Evolutionary conservation across 352 stramenopile genomes (phyloP).

Genomic region (Aphanomyces invadans): DNA sequence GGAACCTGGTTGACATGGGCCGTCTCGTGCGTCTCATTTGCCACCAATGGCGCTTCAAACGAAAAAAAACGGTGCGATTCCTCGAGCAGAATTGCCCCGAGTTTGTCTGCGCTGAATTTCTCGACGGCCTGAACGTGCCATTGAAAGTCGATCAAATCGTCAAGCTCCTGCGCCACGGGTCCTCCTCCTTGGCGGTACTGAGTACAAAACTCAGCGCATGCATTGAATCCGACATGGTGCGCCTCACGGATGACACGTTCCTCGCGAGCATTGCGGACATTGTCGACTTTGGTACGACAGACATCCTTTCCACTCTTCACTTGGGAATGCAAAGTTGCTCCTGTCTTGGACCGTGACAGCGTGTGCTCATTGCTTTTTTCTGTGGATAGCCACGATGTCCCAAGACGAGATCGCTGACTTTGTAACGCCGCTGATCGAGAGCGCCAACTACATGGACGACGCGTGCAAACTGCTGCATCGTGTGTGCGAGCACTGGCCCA

Average conservation of each 20-base stretch:
- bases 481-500: conserved; percentile 56
- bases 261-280: conserved; percentile 27
- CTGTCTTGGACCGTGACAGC: too few relatives aligned
- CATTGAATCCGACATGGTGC: conserved; percentile 62
- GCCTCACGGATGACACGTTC: conserved; percentile 35
- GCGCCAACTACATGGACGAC: conserved; percentile 59
- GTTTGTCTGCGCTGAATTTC: conserved; percentile 78
- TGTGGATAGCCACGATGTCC: conserved; percentile 32
- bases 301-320: neutral
- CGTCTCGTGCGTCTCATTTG: conserved; percentile 75
- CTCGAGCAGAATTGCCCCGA: conserved; percentile 55
- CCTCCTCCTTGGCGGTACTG: conserved; percentile 42
- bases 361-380: too few relatives aligned
- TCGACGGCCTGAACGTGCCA: conserved; percentile 62
- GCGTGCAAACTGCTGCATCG: conserved; percentile 52
- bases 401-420: conserved; percentile 56
- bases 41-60: conserved; percentile 43
- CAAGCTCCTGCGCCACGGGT: conserved; percentile 61
- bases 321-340: neutral
- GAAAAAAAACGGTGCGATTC: conserved; percentile 53
- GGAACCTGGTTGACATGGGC: conserved; percentile 73
- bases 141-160: conserved; percentile 51
- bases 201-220: conserved; percentile 69
- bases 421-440: conserved; percentile 60
- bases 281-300: conserved; percentile 31